Evolutionary conservation across 2,329 filamentous ascomycete genomes (phyloP), one percentile per base, ranked within the genome.

Genomic region (Didymella lethalis): DNA sequence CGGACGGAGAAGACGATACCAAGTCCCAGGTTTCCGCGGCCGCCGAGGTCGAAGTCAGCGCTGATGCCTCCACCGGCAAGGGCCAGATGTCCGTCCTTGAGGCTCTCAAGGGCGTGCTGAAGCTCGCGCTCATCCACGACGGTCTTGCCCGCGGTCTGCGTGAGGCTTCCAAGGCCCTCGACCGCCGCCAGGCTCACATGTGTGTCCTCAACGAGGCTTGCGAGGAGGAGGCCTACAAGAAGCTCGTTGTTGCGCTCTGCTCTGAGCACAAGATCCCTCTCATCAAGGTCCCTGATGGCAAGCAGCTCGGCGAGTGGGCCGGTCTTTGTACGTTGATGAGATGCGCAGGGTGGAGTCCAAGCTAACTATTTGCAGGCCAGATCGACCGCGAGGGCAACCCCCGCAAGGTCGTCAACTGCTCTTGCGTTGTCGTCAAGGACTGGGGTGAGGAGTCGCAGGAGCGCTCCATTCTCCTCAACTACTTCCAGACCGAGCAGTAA

Each of bases 1-100:
- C 94, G 93, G 94, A 98, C 93, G 94, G 94, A 98, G 95, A 98
- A 97, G 94, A 98, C 90, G 94, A 98, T 90, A 93, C 89, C 84
- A 90, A 88, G 83, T 88, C 89, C 82, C 90, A 91, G 83, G 79
- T 83, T 74, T 82, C 79, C 65, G 90, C 91, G 80, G 93, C 90
- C 80, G 87, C 89, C 76, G 95, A 97, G 87, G 93, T 98, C 83
- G 94, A 98, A 85, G 93, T 97, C 81, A 90, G 90, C 80, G 93
- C 91, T 83, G 93, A 97, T 85, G 90, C 90, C 80, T 82, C 88
- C 81, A 85, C 85, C 79, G 77, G 76, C 65, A 92, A 93, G 83
- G 91, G 91, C 78, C 92, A 93, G 86, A 98, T 99, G 93, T 93
- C 91, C 80, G 93, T 98, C 77, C 89, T 97, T 75, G 95, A 99